These are phyloP conservation scores for Fusarium sp. DNA, from an alignment of 2,329 filamentous ascomycete genomes.

Conservation along the genomic window DNA sequence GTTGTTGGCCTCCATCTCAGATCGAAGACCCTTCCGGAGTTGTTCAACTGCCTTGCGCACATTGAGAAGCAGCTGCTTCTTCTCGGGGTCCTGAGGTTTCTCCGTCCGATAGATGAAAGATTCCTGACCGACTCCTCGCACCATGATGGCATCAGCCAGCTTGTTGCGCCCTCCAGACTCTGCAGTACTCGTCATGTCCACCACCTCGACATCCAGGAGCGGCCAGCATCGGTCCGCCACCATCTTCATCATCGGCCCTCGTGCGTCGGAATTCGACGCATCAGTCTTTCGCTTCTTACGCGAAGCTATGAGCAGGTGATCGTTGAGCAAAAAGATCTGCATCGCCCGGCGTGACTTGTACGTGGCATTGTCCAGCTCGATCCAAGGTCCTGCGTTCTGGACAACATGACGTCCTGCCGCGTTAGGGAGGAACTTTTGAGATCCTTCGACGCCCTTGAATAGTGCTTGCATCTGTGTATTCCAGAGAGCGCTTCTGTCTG, in stretches of 20 bases:
- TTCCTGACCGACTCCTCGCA: conserved; percentile 86
- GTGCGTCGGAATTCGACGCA: conserved; percentile 62
- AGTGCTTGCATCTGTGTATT: conserved; percentile 79
- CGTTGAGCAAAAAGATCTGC: conserved; percentile 92
- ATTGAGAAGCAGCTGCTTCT: conserved; percentile 83
- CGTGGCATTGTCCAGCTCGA: conserved; percentile 96
- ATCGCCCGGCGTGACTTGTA: conserved; percentile 93
- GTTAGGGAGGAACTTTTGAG: conserved; percentile 95
- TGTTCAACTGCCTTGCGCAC: conserved; percentile 95
- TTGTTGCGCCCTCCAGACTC: conserved; percentile 69
- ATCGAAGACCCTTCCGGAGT: conserved; percentile 84
- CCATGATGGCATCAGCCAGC: conserved; percentile 87
- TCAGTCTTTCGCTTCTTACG: conserved; percentile 93
- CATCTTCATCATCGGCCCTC: conserved; percentile 76
- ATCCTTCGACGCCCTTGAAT: conserved; percentile 98
- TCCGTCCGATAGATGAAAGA: conserved; percentile 96
- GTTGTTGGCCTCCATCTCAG: conserved; percentile 88
- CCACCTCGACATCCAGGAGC: conserved; percentile 89
- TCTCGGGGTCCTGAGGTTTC: conserved; percentile 82
- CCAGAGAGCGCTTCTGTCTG: conserved; percentile 75
- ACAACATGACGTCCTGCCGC: conserved; percentile 92
- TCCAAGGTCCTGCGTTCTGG: conserved; percentile 92
- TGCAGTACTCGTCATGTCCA: conserved; percentile 81
- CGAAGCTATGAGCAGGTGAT: conserved; percentile 91
- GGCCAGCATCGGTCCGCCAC: conserved; percentile 97